Percentiles rank a stretch among this genome's conserved stretches.
These are phyloP conservation scores for Cutaneotrichosporon cavernicola DNA, from an alignment of 1,284 basidiomycete species.

Conservation along the genomic window DNA sequence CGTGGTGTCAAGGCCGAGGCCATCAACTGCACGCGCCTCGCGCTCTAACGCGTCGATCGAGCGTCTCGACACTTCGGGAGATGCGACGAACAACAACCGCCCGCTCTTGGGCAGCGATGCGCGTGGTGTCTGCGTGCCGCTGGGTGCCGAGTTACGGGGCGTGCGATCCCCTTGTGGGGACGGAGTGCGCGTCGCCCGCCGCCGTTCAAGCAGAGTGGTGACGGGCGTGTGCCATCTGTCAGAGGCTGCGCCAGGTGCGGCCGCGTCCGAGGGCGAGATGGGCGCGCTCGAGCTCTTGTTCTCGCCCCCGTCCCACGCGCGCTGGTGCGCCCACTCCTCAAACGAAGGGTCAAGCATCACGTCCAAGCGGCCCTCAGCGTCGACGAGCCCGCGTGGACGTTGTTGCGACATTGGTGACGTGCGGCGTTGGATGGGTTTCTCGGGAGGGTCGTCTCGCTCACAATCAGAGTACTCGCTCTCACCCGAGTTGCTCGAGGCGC, in stretches of 20 bases:
- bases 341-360: conserved; percentile 18
- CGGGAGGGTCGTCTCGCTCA: conserved; percentile 12
- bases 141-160: conserved; percentile 18
- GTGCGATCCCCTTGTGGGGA: conserved; percentile 16
- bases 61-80: conserved; percentile 21
- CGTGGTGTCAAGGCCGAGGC: conserved; percentile 12
- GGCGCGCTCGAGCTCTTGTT: conserved; percentile 11
- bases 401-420: not conserved
- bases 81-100: conserved; percentile 24
- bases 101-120: conserved; percentile 8
- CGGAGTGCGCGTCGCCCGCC: conserved; percentile 7
- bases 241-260: not conserved
- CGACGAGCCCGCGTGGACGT: conserved; percentile 6
- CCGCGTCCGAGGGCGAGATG: not conserved
- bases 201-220: not conserved
- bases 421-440: not conserved
- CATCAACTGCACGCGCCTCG: conserved; percentile 20
- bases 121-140: conserved; percentile 11
- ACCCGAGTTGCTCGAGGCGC: conserved; percentile 16
- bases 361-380: conserved; percentile 20
- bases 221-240: conserved; percentile 17
- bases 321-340: conserved; percentile 22
- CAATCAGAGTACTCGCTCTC: conserved; percentile 25
- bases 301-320: conserved; percentile 12
- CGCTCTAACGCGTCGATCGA: conserved; percentile 29